Conservation (phyloP, 495 filamentous ascomycete genomes). For the Annulohypoxylon moriforme region DNA sequence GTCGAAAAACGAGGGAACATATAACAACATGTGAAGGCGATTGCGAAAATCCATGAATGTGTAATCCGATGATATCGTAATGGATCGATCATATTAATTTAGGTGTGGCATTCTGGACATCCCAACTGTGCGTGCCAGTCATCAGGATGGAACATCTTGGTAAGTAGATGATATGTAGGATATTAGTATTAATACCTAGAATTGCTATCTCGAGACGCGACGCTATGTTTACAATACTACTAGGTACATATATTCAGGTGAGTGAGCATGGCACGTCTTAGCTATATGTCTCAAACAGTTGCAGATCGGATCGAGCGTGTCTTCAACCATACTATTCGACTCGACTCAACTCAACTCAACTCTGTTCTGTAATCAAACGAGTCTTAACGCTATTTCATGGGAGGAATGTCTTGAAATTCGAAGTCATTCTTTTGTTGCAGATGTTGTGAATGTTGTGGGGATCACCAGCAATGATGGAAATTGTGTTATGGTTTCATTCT, state of each 20-base stretch:
- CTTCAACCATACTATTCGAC: neutral
- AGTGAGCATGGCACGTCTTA: slow-evolving; percentile 30
- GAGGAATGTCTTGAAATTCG: slow-evolving; percentile 46
- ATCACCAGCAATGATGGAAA: slow-evolving; percentile 6
- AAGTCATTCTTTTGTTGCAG: slow-evolving; percentile 36
- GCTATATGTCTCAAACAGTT: slow-evolving; percentile 25
- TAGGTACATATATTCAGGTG: no score
- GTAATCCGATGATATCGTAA: neutral
- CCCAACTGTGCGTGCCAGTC: no score
- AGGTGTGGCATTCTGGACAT: neutral
- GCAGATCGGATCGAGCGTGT: neutral
- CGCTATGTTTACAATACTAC: no score
- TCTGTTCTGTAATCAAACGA: neutral
- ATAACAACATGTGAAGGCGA: neutral
- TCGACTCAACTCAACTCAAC: neutral
- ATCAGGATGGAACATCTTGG: no score
- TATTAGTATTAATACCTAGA: neutral
- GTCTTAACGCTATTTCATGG: neutral
- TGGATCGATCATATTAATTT: neutral
- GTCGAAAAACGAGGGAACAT: slow-evolving; percentile 59
- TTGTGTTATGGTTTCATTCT: slow-evolving; percentile 36
- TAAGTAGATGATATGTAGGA: neutral
- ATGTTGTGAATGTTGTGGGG: no score
- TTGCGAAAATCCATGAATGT: no score
- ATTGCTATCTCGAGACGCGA: neutral